phyloP scores from a whole-genome alignment of 106 monocot genomes.

The Dendrobium huoshanense region DNA sequence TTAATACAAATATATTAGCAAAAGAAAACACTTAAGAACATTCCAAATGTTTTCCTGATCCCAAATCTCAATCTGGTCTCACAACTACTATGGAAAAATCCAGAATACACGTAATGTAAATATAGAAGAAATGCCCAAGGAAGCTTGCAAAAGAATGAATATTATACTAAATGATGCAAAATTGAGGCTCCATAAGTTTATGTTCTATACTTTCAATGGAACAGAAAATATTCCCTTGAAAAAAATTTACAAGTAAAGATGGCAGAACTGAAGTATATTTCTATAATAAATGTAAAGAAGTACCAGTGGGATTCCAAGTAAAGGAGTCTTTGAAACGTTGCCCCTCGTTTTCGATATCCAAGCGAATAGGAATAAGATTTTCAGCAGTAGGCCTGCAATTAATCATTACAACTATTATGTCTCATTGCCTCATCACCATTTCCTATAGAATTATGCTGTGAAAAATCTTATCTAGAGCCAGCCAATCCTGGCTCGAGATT shows the following conservation, averaged over 20 bases:
- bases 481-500: neutral
- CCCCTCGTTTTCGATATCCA: conserved; percentile 80
- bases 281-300: neutral
- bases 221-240: neutral
- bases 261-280: neutral
- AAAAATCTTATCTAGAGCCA: neutral
- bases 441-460: neutral
- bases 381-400: conserved; percentile 75
- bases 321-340: conserved; percentile 82
- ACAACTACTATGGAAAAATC: neutral
- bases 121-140: neutral
- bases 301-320: conserved; percentile 91
- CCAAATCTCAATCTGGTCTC: neutral
- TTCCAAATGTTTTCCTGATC: neutral
- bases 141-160: neutral
- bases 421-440: neutral
- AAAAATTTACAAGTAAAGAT: neutral
- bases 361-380: conserved; percentile 79
- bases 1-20: neutral
- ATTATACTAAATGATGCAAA: neutral
- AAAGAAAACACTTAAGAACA: neutral
- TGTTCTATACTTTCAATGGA: neutral
- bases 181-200: neutral
- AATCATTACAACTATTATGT: neutral
- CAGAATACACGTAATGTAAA: neutral